These are phyloP conservation scores for Coniochaeta sp. DNA, from an alignment of 2,329 filamentous ascomycete species.

Conservation along the genomic window DNA sequence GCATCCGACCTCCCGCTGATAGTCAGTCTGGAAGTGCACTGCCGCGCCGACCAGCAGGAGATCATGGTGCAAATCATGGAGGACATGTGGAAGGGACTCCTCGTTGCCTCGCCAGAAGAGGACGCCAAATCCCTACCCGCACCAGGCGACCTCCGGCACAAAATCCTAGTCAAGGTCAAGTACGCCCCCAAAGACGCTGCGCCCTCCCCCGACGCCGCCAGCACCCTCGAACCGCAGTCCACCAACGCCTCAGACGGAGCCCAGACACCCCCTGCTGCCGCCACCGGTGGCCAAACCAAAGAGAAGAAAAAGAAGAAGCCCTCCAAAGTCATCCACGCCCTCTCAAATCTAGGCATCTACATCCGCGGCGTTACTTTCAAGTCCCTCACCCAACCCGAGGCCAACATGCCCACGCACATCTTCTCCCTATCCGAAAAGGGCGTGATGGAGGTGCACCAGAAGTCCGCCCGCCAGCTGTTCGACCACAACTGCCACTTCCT, in stretches of 20 bases:
- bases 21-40: conserved; percentile 90
- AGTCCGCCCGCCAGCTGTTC: conserved; percentile 52
- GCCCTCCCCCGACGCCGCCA: conserved; percentile 18
- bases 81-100: conserved; percentile 67
- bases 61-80: conserved; percentile 91
- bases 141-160: conserved; percentile 62
- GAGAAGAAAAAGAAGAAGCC: conserved; percentile 38
- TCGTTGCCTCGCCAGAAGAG: conserved; percentile 51
- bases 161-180: conserved; percentile 82
- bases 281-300: background rate
- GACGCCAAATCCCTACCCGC: conserved; percentile 52
- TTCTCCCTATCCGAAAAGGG: conserved; percentile 60
- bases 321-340: conserved; percentile 61
- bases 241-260: conserved; percentile 19
- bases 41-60: conserved; percentile 70
- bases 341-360: conserved; percentile 75
- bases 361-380: conserved; percentile 79
- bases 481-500: conserved; percentile 74
- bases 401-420: conserved; percentile 58
- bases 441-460: conserved; percentile 54
- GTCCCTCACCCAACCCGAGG: conserved; percentile 65
- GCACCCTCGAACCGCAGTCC: conserved; percentile 22
- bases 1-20: conserved; percentile 78
- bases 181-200: conserved; percentile 37
- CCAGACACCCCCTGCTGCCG: conserved; percentile 22